Conservation (phyloP, 345 rosid species). For the Brassica incana region DNA sequence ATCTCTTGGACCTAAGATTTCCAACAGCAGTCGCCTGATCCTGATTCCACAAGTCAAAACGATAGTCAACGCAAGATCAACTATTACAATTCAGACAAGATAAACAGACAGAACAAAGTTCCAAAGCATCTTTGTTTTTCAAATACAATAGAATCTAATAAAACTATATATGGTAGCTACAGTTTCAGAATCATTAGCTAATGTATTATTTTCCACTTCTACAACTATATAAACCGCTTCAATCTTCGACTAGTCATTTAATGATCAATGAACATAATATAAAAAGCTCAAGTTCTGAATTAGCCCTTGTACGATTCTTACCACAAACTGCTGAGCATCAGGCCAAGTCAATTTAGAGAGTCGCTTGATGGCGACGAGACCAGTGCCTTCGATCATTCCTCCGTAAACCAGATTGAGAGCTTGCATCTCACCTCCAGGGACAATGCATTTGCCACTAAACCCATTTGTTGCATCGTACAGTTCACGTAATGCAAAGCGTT, state of each 20-base stretch:
- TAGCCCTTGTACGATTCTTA: background rate
- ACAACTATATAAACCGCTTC: background rate
- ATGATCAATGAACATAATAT: slow-evolving; percentile 8
- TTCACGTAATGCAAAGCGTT: slow-evolving; percentile 55
- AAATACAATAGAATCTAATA: too few relatives aligned
- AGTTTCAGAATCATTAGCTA: background rate
- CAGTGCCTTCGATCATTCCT: slow-evolving; percentile 61
- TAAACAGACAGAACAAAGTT: slow-evolving; percentile 8
- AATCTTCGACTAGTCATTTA: background rate
- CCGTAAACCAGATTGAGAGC: slow-evolving; percentile 79
- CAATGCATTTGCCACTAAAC: slow-evolving; percentile 61
- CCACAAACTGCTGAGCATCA: slow-evolving; percentile 72
- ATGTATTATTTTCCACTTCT: background rate
- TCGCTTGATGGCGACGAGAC: slow-evolving; percentile 70
- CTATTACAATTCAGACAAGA: slow-evolving; percentile 1
- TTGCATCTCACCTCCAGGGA: slow-evolving; percentile 81
- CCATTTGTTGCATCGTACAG: slow-evolving; percentile 64
- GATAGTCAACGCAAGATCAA: background rate
- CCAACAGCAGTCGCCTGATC: slow-evolving; percentile 76
- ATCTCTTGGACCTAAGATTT: slow-evolving; percentile 62
- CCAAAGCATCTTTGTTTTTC: background rate
- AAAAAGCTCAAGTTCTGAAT: background rate
- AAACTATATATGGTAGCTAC: background rate
- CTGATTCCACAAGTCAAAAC: slow-evolving; percentile 31
- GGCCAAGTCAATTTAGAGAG: slow-evolving; percentile 87